Base-by-base conservation (phyloP, 2,329 filamentous ascomycete species). In the Cryoendolithus antarcticus region DNA sequence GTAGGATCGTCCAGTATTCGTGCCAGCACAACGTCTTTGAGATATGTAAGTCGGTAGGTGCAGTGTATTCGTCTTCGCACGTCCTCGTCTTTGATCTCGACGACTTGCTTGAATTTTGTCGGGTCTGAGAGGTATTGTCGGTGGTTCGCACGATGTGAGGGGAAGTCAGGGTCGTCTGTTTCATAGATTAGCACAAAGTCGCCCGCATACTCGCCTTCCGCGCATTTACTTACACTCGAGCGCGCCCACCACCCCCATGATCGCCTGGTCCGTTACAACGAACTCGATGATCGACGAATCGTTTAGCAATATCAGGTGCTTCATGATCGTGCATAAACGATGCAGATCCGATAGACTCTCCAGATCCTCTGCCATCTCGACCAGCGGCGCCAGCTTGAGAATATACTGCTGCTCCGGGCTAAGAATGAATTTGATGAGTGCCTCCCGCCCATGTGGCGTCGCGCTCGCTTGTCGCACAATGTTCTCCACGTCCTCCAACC, bases 1-100 rank as follows among this genome's bases (percentile, higher is more conserved):
- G 91, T 98, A 36, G 89, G 89, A 59, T 98, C 91, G 62, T 98
- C 91, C 44, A 98, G 72, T 47, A 98, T 96, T 46, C 91, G 78
- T 24, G 91, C 91, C 32, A 98, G 73, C 1, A 96, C 89, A n/a
- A 98, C 91, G 54, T 98, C 91, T 61, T 96, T 98, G 39, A 98
- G 72, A 58, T 98, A 98, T 56, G 94, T 88, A 28, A 98, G 67
- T 30, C 91, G 83, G 65, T 95, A 95, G 1, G 91, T 96, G 60
- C 88, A 86, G 56, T 95, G 88, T 30, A 98, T 96, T 67, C 96
- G 96, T 52, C 76, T 80, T 49, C 80, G 77, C 46, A 95, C 84
- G 37, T 74, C 65, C 4, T 79, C 72, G 51, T 95, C 85, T 51
- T 88, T 81, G 50, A 98, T 95, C 39, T 76, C 81, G 11, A 98